A percentile compares a stretch with the other conserved stretches of the same genome.
phyloP scores from a whole-genome alignment of 2,329 filamentous ascomycete genomes.

The Phialocephala sp. region DNA sequence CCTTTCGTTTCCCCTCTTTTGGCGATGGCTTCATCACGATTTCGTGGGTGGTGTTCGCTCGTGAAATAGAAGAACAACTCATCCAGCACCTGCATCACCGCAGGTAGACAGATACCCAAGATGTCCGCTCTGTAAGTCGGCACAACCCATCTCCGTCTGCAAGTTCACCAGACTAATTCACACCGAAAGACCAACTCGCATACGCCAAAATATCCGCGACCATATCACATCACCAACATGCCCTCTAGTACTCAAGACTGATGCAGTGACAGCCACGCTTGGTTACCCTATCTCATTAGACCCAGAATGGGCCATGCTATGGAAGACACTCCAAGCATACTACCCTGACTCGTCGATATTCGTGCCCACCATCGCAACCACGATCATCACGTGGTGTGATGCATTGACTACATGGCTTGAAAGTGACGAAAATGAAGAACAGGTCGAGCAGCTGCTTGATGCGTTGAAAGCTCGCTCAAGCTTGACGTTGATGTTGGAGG shows the following conservation, averaged over 20 bases:
- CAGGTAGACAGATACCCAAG: not conserved
- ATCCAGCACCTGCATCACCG: not conserved
- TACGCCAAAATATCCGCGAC: slow-evolving; percentile 31
- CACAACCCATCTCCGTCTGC: not conserved
- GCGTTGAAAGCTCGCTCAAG: slow-evolving; percentile 26
- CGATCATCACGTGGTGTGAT: slow-evolving; percentile 49
- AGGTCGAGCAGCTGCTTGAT: slow-evolving; percentile 52
- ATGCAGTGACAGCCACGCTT: slow-evolving; percentile 37
- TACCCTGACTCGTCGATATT: slow-evolving; percentile 51
- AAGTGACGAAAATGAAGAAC: slow-evolving; percentile 47
- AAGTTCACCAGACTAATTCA: not conserved
- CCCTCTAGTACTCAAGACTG: slow-evolving; percentile 15
- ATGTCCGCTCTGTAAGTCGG: slow-evolving; percentile 18
- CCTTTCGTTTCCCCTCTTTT: not conserved
- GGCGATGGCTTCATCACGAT: not conserved
- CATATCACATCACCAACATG: slow-evolving; percentile 27
- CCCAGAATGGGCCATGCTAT: slow-evolving; percentile 52
- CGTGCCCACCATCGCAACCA: slow-evolving; percentile 45
- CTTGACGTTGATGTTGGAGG: slow-evolving; percentile 26
- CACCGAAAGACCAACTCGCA: slow-evolving; percentile 28
- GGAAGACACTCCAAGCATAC: slow-evolving; percentile 45
- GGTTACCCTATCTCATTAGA: slow-evolving; percentile 49
- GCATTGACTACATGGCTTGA: slow-evolving; percentile 50
- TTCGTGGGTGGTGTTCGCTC: not conserved
- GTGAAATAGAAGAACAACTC: not conserved